Evolutionary conservation across 2,329 filamentous ascomycete species (phyloP).

Genomic region (Colletotrichum sublineola): DNA sequence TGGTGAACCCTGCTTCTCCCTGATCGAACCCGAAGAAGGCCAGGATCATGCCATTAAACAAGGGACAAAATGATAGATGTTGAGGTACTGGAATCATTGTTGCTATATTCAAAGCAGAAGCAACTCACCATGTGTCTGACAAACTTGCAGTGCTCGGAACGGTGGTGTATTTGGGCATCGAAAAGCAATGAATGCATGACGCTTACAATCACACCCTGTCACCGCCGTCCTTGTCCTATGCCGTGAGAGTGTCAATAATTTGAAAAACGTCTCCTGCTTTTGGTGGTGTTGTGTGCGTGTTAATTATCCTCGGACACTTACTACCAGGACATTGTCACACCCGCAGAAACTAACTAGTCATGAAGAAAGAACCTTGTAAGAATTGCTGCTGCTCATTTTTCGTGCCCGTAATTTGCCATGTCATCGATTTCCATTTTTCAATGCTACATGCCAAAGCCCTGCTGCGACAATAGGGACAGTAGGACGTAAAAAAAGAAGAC

Average conservation of each 20-base stretch:
- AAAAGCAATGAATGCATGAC: not conserved
- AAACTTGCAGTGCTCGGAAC: not conserved
- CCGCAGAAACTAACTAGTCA: not conserved
- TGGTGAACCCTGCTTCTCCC: not conserved
- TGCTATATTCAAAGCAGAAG: not conserved
- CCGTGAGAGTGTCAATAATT: not conserved
- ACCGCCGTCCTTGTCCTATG: not conserved
- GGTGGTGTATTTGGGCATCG: not conserved
- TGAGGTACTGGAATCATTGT: not conserved
- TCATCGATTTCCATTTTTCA: slow-evolving; percentile 64
- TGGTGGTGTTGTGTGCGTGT: not conserved
- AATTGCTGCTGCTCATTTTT: slow-evolving; percentile 43
- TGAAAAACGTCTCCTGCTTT: not conserved
- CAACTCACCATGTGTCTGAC: not conserved
- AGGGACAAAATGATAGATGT: not conserved
- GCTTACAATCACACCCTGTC: not conserved
- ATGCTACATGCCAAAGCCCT: slow-evolving; percentile 70
- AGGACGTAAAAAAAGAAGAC: slow-evolving; percentile 62
- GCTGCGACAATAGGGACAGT: slow-evolving; percentile 63
- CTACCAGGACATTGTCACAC: not conserved
- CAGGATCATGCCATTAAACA: not conserved
- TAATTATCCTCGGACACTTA: not conserved
- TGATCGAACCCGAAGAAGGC: not conserved
- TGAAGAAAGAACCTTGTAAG: slow-evolving; percentile 35
- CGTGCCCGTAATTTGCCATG: slow-evolving; percentile 43